Evolutionary conservation across 371 early-diverging fungal genomes (phyloP), one percentile per base, ranked within the genome.

Genomic region (Coelomomyces lativittatus): DNA sequence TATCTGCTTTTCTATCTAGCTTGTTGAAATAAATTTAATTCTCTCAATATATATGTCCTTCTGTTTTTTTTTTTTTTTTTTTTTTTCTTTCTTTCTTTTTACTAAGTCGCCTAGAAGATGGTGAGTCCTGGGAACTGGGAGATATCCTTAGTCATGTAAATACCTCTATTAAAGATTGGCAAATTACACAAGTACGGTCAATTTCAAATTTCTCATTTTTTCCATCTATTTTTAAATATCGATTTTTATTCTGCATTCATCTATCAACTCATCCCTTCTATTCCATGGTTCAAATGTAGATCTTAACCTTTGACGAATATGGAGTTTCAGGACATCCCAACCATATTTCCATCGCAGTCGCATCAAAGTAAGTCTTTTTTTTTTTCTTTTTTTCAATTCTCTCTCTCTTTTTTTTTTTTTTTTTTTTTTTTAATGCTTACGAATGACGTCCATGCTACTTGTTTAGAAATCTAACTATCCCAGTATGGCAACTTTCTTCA

Each of bases 301-400:
- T 97, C 25, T 69, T 92, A 35, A 97, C 93, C 0, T 98, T 96
- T 76, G 98, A 98, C 63, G 56, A 65, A 8, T 54, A 73, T 28
- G 98, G 98, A 8, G 80, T 96, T 33, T 87, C 89, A 32, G 84
- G 85, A 0, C 98, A 98, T 60, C 62, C 75, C 39, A 97, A 97
- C 64, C 98, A 98, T 60, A 78, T 80, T 43, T 80, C 89, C 3
- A 45, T 46, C 26, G n/a, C 39, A 28, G n/a, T 17, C 5, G 47
- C 47, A n/a, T 27, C 40, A 23, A n/a, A 19, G 45, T 45, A 45
- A 29, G 28, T 45, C 7, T 1, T 10, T 14, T 0, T 1, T 14
- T 1, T 37, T 6, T 17, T 17, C 19, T 28, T 14, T 14, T 33
- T 14, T 33, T 33, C 14, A 12, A 14, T n/a, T 14, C 34, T 33